Base-by-base conservation (phyloP, 106 monocot genomes). In the Xerophyta viscosa region DNA sequence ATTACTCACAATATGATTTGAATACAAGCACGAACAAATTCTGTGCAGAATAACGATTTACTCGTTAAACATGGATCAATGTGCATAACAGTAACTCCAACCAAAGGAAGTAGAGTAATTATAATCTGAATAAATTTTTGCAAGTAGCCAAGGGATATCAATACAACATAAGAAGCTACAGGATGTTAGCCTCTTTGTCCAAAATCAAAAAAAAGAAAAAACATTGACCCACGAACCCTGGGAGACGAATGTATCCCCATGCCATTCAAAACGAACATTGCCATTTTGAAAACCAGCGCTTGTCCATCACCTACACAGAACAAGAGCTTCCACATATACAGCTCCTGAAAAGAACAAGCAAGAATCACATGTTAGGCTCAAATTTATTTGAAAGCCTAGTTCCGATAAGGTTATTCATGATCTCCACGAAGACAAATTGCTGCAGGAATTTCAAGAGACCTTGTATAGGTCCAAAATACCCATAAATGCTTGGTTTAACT, bases 291-390 rank as follows among this genome's bases (percentile, higher is more conserved):
- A 29, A 15, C 24, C 44, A 8, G 3, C 54, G 0, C 6, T 14
- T 8, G 21, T 12, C 46, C 8, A 20, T 50, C 23, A 37, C 12
- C 64, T 75, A 81, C 8, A 62, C 66, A 31, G 37, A 62, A 56
- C 67, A 75, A 8, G 60, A 51, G 31, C 63, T 57, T 45, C 80
- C 80, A 29, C 75, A 81, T 20, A 74, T 23, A 21, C 61, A 60
- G 33, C 43, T 67, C 59, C 80, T 81, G 71, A 39, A 15, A 39
- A 39, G 33, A 11, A 6, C 11, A 6, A 33, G 33, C 33, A 33
- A 5, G 11, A 33, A 33, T 33, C 11, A 33, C 7, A 33, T 6
- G 11, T 5, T 6, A 11, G 33, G 7, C 33, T 6, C 33, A 33
- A 33, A 33, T 33, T 33, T 6, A 33, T 6, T 6, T 6, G 33